Evolutionary conservation across 768 basidiomycete genomes (phyloP).

Genomic region (Postia placenta): DNA sequence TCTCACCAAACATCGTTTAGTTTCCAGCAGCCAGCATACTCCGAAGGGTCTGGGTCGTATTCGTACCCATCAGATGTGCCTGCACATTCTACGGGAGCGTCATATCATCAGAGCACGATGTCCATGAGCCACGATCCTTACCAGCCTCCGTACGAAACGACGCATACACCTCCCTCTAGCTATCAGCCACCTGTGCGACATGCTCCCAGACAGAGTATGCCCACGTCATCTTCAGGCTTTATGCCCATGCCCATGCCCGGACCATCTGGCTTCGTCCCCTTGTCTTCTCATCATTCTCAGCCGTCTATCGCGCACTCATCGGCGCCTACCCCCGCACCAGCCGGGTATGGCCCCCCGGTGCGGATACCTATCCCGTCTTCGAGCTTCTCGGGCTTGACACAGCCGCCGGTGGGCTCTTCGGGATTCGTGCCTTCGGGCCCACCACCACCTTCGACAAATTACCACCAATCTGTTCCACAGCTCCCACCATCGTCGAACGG

Average conservation of each 20-base stretch:
- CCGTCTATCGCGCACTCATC: constrained; percentile 16
- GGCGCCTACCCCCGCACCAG: constrained; percentile 18
- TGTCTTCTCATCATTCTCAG: constrained; percentile 17
- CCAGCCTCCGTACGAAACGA: constrained; percentile 40
- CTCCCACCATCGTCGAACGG: constrained; percentile 8
- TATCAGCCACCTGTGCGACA: constrained; percentile 26
- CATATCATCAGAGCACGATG: constrained; percentile 26
- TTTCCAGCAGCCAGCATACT: constrained; percentile 33
- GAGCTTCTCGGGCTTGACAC: constrained; percentile 12
- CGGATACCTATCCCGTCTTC: constrained; percentile 19
- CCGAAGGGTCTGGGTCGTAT: constrained; percentile 25
- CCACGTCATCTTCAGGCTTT: constrained; percentile 64
- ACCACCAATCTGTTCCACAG: constrained; percentile 10
- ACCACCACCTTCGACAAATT: constrained; percentile 6
- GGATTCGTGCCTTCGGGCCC: constrained; percentile 9
- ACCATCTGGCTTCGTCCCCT: constrained; percentile 26
- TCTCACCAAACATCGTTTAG: constrained; percentile 30
- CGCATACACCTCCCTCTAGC: constrained; percentile 28
- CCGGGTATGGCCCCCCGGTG: constrained; percentile 17
- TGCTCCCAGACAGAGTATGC: constrained; percentile 58
- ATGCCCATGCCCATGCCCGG: constrained; percentile 42
- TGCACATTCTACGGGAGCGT: not conserved
- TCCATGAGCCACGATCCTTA: constrained; percentile 34
- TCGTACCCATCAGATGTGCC: constrained; percentile 19
- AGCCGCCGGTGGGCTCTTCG: constrained; percentile 7